These are phyloP conservation scores for Sugiyamaella sp. DNA, from an alignment of 1,139 yeast species.

Conservation along the genomic window DNA sequence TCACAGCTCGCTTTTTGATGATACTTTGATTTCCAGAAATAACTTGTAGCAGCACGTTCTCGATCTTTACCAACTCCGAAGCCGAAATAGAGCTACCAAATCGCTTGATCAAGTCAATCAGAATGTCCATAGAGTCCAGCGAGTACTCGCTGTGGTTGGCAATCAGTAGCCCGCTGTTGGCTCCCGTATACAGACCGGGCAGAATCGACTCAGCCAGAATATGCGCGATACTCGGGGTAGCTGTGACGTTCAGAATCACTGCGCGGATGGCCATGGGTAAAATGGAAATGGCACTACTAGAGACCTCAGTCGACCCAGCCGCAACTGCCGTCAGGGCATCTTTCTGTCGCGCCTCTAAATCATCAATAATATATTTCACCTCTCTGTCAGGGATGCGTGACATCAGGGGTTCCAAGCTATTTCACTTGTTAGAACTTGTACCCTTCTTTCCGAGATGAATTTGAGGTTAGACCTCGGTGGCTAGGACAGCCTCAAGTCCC, in stretches of 20 bases:
- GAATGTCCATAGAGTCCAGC: constrained; percentile 65
- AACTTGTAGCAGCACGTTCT: constrained; percentile 35
- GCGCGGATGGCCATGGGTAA: constrained; percentile 72
- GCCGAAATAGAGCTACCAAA: constrained; percentile 54
- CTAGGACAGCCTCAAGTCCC: not conserved
- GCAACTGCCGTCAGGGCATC: constrained; percentile 21
- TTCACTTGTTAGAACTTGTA: not conserved
- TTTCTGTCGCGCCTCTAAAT: constrained; percentile 20
- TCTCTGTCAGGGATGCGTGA: constrained; percentile 31
- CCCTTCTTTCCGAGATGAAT: too few relatives aligned
- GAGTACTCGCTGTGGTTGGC: constrained; percentile 40
- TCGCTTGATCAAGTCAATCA: constrained; percentile 59
- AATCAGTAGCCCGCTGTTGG: constrained; percentile 31
- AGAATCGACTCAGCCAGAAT: constrained; percentile 42
- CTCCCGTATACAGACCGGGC: constrained; percentile 29
- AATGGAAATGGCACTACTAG: constrained; percentile 46
- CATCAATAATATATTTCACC: constrained; percentile 29
- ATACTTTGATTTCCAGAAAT: constrained; percentile 36
- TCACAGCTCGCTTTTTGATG: constrained; percentile 49
- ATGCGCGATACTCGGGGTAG: constrained; percentile 39
- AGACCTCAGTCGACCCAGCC: constrained; percentile 13
- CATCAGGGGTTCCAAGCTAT: constrained; percentile 46
- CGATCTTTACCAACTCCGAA: constrained; percentile 48
- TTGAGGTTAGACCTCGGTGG: not conserved
- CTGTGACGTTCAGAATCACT: constrained; percentile 50